These are phyloP conservation scores for Fusarium miscanthi DNA, from an alignment of 2,329 filamentous ascomycete species.

Conservation along the genomic window DNA sequence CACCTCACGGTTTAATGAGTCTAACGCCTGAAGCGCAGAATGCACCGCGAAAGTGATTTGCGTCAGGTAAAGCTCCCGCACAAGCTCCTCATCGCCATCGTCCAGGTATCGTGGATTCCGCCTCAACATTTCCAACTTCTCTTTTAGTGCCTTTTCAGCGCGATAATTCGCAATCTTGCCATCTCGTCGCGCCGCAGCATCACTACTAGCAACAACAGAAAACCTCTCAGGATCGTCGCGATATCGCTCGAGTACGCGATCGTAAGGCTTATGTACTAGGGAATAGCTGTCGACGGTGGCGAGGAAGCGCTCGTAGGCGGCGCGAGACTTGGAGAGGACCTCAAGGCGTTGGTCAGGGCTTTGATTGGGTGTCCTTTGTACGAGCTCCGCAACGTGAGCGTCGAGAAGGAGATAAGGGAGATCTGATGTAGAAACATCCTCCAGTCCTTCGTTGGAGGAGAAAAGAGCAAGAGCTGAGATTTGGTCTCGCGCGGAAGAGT, in stretches of 20 bases:
- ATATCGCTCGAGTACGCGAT: constrained; percentile 78
- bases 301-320: constrained; percentile 82
- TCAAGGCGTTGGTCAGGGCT: constrained; percentile 67
- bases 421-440: constrained; percentile 87
- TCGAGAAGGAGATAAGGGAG: constrained; percentile 85
- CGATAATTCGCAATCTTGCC: constrained; percentile 88
- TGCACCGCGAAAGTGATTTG: constrained; percentile 80
- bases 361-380: constrained; percentile 71
- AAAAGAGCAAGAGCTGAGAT: constrained; percentile 82
- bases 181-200: constrained; percentile 76
- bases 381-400: constrained; percentile 82
- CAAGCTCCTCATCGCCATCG: constrained; percentile 83
- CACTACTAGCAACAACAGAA: constrained; percentile 71
- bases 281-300: constrained; percentile 82
- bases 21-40: constrained; percentile 86
- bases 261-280: constrained; percentile 73
- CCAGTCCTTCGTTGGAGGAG: constrained; percentile 87
- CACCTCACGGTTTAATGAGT: constrained; percentile 85
- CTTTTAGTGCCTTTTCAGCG: constrained; percentile 85
- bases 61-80: constrained; percentile 81
- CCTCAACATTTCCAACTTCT: constrained; percentile 74
- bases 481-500: constrained; percentile 77
- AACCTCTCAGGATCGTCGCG: constrained; percentile 78
- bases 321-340: constrained; percentile 71
- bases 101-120: constrained; percentile 63